Conservation (phyloP, 139 green algal species). For the Chloropicon primus region DNA sequence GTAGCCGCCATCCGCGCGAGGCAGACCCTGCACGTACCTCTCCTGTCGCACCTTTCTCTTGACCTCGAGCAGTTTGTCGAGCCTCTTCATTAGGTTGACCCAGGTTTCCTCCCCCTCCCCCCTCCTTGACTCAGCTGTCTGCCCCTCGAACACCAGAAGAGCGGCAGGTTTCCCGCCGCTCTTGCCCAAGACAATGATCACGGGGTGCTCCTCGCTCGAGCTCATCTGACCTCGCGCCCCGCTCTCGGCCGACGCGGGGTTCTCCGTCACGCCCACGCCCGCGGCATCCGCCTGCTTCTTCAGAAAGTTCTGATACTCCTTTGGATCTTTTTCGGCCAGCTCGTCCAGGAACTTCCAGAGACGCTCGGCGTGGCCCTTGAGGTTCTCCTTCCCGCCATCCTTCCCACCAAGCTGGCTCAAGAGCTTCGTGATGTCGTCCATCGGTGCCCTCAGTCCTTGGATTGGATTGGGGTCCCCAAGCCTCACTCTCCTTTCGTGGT, state of each 20-base stretch:
- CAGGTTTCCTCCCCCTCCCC: too few species aligned
- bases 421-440: constrained; percentile 4
- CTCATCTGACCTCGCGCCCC: too few species aligned
- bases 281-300: constrained; percentile 1
- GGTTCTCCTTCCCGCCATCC: neutral
- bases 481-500: too few species aligned
- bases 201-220: neutral
- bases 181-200: neutral
- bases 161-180: neutral
- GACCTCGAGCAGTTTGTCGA: too few species aligned
- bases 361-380: constrained; percentile 4
- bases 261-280: neutral
- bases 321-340: constrained; percentile 4
- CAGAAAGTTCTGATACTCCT: constrained; percentile 5
- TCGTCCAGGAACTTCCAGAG: constrained; percentile 12
- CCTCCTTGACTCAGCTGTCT: too few species aligned
- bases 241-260: neutral
- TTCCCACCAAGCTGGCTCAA: neutral
- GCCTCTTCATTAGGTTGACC: too few species aligned
- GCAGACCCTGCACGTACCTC: too few species aligned
- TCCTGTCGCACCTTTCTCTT: too few species aligned
- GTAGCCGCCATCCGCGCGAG: too few species aligned
- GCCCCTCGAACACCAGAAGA: neutral
- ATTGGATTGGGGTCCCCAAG: too few species aligned
- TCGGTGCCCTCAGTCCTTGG: too few species aligned